A percentile compares a stretch with the other conserved stretches of the same genome.
These are phyloP conservation scores for Tillandsia fasciculata DNA, from an alignment of 176 grass and related monocot genomes.

Conservation along the genomic window DNA sequence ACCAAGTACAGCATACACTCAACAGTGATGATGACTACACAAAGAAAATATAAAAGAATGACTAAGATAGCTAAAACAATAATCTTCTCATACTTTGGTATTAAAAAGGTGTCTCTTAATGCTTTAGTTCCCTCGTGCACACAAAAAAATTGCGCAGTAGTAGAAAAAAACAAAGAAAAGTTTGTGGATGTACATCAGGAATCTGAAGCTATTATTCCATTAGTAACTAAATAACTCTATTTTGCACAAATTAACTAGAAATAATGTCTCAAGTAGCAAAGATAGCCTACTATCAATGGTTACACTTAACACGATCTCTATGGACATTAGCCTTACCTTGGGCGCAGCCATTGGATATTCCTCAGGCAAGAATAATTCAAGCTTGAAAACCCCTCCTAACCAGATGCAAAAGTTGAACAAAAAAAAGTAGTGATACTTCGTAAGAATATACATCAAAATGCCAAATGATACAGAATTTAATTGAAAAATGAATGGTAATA, in stretches of 20 bases:
- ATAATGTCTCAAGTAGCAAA: background rate
- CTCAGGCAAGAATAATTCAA: constrained; percentile 90
- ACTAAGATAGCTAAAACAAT: no score
- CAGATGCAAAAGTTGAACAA: background rate
- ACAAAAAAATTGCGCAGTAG: background rate
- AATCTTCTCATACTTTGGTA: no score
- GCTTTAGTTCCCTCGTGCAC: background rate
- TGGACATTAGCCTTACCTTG: constrained; percentile 34
- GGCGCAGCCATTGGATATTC: constrained; percentile 98
- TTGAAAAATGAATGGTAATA: no score
- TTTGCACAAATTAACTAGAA: background rate
- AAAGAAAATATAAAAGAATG: no score
- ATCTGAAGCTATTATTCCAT: background rate
- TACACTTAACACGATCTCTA: background rate
- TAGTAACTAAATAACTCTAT: background rate
- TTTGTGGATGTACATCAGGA: background rate
- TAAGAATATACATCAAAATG: no score
- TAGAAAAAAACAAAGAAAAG: background rate
- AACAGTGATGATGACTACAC: no score
- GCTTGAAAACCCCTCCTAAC: constrained; percentile 80
- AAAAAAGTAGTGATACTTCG: no score
- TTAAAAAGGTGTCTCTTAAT: no score
- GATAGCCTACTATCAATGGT: background rate
- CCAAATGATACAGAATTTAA: no score
- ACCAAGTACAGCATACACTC: no score